phyloP scores from a whole-genome alignment of 305 asterid genomes.

The Fraxinus floribunda region DNA sequence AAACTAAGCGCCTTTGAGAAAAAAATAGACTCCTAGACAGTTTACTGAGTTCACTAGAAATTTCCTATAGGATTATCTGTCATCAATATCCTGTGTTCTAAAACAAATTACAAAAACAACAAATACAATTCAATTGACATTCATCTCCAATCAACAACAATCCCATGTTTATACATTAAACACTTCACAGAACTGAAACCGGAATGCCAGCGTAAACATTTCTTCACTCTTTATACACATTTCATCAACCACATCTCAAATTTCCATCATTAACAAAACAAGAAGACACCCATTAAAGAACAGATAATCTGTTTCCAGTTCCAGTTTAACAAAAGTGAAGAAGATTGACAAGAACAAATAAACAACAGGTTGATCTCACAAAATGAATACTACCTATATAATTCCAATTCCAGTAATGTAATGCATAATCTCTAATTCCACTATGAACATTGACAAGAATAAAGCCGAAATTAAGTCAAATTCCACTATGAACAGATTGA shows the following conservation, averaged over 20 bases:
- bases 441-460: too few relatives aligned
- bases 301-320: too few relatives aligned
- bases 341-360: too few relatives aligned
- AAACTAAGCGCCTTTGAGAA: neutral
- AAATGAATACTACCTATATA: too few relatives aligned
- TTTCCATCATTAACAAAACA: neutral
- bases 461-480: too few relatives aligned
- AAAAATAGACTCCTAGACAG: neutral
- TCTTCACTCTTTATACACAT: neutral
- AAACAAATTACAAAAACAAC: neutral
- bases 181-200: conserved; percentile 1
- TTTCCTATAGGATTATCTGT: neutral
- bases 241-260: neutral
- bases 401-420: too few relatives aligned
- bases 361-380: too few relatives aligned
- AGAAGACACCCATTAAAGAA: neutral
- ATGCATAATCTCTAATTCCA: too few relatives aligned
- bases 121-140: neutral
- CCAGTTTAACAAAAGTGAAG: too few relatives aligned
- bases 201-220: neutral
- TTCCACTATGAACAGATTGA: too few relatives aligned
- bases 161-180: neutral
- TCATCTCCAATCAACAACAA: neutral
- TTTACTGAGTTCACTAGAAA: neutral
- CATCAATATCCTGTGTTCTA: neutral